These are phyloP conservation scores for Chamaenerion angustifolium DNA, from an alignment of 345 rosid genomes.

Conservation along the genomic window DNA sequence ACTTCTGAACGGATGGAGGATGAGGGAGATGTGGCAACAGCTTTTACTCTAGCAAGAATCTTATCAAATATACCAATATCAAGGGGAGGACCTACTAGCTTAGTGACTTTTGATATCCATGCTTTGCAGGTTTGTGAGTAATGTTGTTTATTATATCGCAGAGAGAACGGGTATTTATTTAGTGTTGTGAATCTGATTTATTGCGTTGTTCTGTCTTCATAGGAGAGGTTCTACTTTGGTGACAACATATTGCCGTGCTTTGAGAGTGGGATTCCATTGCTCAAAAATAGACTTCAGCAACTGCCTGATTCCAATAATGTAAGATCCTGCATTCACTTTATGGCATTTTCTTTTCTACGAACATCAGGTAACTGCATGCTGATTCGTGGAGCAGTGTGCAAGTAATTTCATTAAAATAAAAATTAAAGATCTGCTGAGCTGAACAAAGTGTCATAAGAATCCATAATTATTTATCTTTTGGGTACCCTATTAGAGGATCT, in stretches of 20 bases:
- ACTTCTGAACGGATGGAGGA: conserved; percentile 99
- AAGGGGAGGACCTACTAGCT: conserved; percentile 88
- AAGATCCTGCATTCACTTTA: conserved; percentile 8
- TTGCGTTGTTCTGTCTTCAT: conserved; percentile 7
- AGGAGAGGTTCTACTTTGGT: conserved; percentile 98
- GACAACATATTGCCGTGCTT: conserved; percentile 86
- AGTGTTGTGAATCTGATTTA: not conserved
- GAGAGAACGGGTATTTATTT: not conserved
- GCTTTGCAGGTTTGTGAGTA: conserved; percentile 65
- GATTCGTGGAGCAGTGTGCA: too few relatives aligned
- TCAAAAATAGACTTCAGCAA: conserved; percentile 59
- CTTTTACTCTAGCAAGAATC: conserved; percentile 93
- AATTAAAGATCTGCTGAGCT: too few relatives aligned
- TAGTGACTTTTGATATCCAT: conserved; percentile 95
- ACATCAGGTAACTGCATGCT: not conserved
- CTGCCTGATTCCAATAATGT: conserved; percentile 94
- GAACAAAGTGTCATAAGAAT: too few relatives aligned
- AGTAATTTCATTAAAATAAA: too few relatives aligned
- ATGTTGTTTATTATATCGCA: not conserved
- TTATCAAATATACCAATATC: conserved; percentile 76
- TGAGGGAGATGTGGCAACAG: conserved; percentile 93
- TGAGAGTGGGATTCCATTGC: conserved; percentile 95
- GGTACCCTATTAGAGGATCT: too few relatives aligned
- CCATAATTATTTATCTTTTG: too few relatives aligned
- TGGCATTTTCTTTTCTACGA: not conserved